phyloP scores from a whole-genome alignment of 352 stramenopile genomes.

The Phytophthora constricta region DNA sequence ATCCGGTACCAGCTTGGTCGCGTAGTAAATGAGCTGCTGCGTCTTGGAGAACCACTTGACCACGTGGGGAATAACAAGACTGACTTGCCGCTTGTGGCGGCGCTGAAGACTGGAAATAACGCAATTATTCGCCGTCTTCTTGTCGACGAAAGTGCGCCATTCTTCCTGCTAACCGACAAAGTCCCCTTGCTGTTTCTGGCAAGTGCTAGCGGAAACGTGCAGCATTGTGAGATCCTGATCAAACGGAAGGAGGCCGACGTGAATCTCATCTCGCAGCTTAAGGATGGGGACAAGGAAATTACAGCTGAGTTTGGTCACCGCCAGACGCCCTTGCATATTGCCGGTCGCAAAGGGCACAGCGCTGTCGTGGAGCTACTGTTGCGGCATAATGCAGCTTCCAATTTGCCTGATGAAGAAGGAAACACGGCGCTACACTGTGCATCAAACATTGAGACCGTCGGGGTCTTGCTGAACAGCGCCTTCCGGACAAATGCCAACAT shows the following conservation, averaged over 20 bases:
- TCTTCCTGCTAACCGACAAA: slow-evolving; percentile 81
- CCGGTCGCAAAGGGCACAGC: slow-evolving; percentile 71
- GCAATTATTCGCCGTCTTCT: slow-evolving; percentile 77
- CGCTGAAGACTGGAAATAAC: slow-evolving; percentile 75
- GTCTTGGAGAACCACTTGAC: slow-evolving; percentile 59
- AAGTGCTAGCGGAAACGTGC: slow-evolving; percentile 67
- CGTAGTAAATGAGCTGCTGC: slow-evolving; percentile 81
- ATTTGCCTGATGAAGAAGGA: slow-evolving; percentile 79
- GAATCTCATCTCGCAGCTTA: slow-evolving; percentile 79
- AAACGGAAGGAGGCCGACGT: slow-evolving; percentile 62
- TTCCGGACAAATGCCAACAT: slow-evolving; percentile 86
- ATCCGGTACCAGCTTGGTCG: slow-evolving; percentile 83
- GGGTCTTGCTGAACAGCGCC: slow-evolving; percentile 61
- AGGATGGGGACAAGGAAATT: slow-evolving; percentile 84
- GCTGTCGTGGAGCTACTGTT: slow-evolving; percentile 71
- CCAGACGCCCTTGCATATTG: slow-evolving; percentile 83
- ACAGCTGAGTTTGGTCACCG: slow-evolving; percentile 66
- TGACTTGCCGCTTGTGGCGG: slow-evolving; percentile 73
- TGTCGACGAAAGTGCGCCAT: slow-evolving; percentile 71
- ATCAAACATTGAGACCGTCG: slow-evolving; percentile 67
- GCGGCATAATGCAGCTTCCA: slow-evolving; percentile 69
- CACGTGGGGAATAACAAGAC: slow-evolving; percentile 49
- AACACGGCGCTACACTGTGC: slow-evolving; percentile 83
- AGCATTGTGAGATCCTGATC: slow-evolving; percentile 81
- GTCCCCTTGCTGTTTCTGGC: slow-evolving; percentile 80